Base-by-base conservation (phyloP, 352 stramenopile species). In the Phytophthora pinifolia region DNA sequence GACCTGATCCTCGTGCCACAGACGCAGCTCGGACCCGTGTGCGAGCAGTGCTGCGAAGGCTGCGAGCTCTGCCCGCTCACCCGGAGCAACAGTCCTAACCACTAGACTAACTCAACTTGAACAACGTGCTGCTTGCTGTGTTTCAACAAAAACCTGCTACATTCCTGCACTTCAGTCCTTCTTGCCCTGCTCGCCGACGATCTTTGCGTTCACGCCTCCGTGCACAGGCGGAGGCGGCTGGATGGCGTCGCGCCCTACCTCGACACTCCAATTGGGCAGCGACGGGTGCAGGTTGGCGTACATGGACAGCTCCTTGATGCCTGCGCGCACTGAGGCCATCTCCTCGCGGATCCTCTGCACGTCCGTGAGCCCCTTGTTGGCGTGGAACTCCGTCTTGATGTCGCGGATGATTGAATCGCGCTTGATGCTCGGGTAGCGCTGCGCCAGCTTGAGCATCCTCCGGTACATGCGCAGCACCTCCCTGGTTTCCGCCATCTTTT, bases 391-490 rank as follows among this genome's bases (percentile, higher is more conserved):
- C 35, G 74, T 65, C 67, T 92, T 90, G 65, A 94, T 92, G 62
- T 96, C 87, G 30, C 67, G 62, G 43, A 93, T 69, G 52, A 95
- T 86, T 12, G 82, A 77, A 35, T 88, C 70, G 43, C 82, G 79
- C 76, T 94, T 94, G 56, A 94, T 50, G 74, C 84, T 94, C 57
- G 84, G 84, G 64, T 92, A 94, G 42, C 75, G 70, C 64, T 85
- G 76, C 41, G 79, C 84, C 47, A 94, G 67, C 82, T 92, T 88
- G 41, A 95, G 79, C 36, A 96, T 80, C 46, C 71, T 79, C 34
- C 83, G 76, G 63, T 93, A 93, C 66, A 94, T 74, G 57, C 74
- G 80, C 70, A 85, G 57, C 41, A 96, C 77, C 46, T 89, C 67
- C 45, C 73, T 73, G 27, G 50, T 54, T 13, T 79, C 65, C 17